Evolutionary conservation across 768 basidiomycete species (phyloP).

Genomic region (Trametes cingulata): DNA sequence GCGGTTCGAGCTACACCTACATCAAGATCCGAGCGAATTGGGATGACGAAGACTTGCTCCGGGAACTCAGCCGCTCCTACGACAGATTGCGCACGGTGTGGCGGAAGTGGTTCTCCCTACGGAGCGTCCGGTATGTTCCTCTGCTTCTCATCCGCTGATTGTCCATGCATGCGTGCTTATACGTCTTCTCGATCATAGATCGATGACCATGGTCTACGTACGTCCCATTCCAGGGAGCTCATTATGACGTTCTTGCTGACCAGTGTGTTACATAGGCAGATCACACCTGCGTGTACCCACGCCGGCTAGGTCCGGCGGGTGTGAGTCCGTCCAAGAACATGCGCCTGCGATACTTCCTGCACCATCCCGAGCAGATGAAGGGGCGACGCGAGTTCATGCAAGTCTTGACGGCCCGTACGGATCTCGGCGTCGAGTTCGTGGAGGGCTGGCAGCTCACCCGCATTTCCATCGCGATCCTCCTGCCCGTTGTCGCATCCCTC

Average conservation of each 20-base stretch:
- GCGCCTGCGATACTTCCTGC: constrained; percentile 25
- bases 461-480: constrained; percentile 20
- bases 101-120: constrained; percentile 25
- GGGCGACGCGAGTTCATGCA: constrained; percentile 25
- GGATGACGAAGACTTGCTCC: constrained; percentile 24
- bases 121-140: constrained; percentile 15
- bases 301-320: constrained; percentile 18
- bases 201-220: constrained; percentile 26
- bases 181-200: constrained; percentile 6
- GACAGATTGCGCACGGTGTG: constrained; percentile 22
- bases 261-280: constrained; percentile 14
- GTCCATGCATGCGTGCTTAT: too few species aligned
- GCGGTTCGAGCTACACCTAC: constrained; percentile 17
- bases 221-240: background rate
- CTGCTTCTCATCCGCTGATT: background rate
- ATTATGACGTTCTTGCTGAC: too few species aligned
- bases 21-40: constrained; percentile 21
- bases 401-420: constrained; percentile 21
- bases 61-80: constrained; percentile 16
- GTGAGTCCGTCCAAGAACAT: constrained; percentile 24
- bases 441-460: constrained; percentile 21
- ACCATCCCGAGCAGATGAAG: constrained; percentile 20
- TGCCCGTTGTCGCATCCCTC: constrained; percentile 19
- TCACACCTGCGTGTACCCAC: constrained; percentile 23
- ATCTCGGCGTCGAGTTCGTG: constrained; percentile 23